Base-by-base conservation (phyloP, 2,329 filamentous ascomycete genomes). In the Hypoxylon sp. region DNA sequence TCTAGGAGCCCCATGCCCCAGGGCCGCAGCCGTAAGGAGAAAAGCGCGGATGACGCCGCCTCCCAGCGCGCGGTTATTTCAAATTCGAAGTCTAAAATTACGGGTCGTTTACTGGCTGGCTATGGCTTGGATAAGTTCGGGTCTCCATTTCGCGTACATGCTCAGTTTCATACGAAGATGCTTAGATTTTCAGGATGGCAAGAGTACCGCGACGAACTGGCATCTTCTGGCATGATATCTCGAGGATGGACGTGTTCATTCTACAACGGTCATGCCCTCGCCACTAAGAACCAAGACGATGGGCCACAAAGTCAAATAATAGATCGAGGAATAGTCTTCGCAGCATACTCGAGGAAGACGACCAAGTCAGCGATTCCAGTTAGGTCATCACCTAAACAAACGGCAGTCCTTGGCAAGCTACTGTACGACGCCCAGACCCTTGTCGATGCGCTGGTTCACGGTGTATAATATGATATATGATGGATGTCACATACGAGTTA, bases 251-350 rank as follows among this genome's bases (percentile, higher is more conserved):
- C 81, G 7, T 82, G 82, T 65, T 79, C 85, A 6, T 87, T 87
- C 58, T 81, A 85, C 71, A 81, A 79, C 0, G 80, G 80, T 22
- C 74, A 73, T 47, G 67, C 65, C 2, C 59, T 71, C 1, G 50
- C 64, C 72, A 8, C 69, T 66, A 32, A 55, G 62, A 55, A 68
- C 62, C 69, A 69, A 64, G 59, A 41, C 6, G 17, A n/a, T 17
- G 7, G 32, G 60, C 28, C 56, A 54, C 30, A 57, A 61, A 19
- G 32, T 22, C 22, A n/a, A 22, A 47, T 32, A 2, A 77, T 79
- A 53, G 81, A 85, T 67, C 79, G 82, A 30, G 85, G 84, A 47
- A 82, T 87, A 59, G 81, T 87, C 4, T 87, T 87, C 56, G 84
- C 84, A 0, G 85, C 83, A 0, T 87, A 86, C 67, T 79, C 84